Evolutionary conservation across 805 yeast species (phyloP), one percentile per base, ranked within the genome.

Genomic region (Candida bentonensis): DNA sequence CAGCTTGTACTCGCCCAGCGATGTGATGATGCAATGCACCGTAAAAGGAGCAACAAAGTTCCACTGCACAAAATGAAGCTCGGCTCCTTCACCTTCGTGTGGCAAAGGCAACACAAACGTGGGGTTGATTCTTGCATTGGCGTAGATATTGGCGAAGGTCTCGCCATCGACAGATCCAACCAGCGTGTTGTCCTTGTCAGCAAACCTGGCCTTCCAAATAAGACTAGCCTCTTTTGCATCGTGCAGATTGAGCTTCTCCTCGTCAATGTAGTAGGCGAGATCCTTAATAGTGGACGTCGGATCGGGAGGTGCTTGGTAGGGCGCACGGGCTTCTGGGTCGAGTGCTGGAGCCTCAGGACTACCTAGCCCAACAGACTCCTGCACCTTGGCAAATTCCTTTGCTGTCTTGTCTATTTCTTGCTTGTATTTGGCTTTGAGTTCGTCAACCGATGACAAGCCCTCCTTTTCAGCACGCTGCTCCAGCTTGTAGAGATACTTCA

Each of bases 11-110:
- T 92, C 97, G 1, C 92, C 88, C 50, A 92, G 70, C 0, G 96
- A 78, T 1, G 98, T 92, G 53, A 92, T 69, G 73, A 92, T 72
- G 58, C 94, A 85, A 64, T 92, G 96, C 1, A 84, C 69, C 2
- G 96, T 88, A 36, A 76, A 54, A 15, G 83, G 79, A 0, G 89
- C 95, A 13, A 82, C 88, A 59, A 86, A 84, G 17, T 77, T 70
- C 98, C 98, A 92, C 64, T 92, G 97, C 21, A 88, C 76, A 59
- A 82, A 86, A 58, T 92, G 96, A 64, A 92, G 71, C 63, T 92
- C 98, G 5, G 61, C 52, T 3, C 68, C 72, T 3, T 60, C 58
- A 13, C 64, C 69, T 13, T 65, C 67, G 28, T 66, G 65, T 3
- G 96, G 95, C 45, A 92, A 64, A 0, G 98, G 98, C 21, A 92